Evolutionary conservation across 1,284 basidiomycete genomes (phyloP).

Genomic region (Leccinum subrobustum): DNA sequence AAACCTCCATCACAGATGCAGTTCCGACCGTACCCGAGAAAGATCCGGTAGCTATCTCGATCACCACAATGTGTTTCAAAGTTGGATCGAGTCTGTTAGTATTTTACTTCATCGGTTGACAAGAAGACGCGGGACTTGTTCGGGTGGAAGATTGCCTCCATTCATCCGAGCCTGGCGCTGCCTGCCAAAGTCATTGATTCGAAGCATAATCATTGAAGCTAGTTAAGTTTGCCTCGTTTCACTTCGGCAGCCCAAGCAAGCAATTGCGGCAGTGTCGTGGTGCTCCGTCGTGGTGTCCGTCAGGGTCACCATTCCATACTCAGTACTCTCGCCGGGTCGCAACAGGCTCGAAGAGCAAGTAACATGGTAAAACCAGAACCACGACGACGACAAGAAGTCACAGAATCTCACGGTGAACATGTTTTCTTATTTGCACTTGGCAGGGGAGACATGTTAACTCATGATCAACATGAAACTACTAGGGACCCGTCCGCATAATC

Average conservation of each 20-base stretch:
- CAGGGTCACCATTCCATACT: background rate
- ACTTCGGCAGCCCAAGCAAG: background rate
- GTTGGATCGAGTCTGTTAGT: slow-evolving; percentile 1
- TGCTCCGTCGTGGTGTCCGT: background rate
- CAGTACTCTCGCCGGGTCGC: background rate
- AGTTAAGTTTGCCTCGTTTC: background rate
- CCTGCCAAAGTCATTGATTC: background rate
- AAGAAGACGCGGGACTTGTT: slow-evolving; percentile 6
- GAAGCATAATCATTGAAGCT: slow-evolving; percentile 7
- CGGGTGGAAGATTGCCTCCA: slow-evolving; percentile 10
- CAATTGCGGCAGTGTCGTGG: background rate
- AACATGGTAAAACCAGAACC: background rate
- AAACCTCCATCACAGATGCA: background rate
- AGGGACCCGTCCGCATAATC: background rate
- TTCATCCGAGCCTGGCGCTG: slow-evolving; percentile 4
- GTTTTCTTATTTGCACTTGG: background rate
- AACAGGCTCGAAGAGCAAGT: background rate
- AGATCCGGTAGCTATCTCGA: background rate
- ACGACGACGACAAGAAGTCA: background rate
- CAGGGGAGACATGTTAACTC: background rate
- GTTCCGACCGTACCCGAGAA: background rate
- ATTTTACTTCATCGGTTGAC: slow-evolving; percentile 18
- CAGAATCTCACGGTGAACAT: background rate
- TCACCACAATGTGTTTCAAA: slow-evolving; percentile 1
- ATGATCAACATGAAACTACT: background rate